Evolutionary conservation across 805 yeast genomes (phyloP).

Genomic region (Vanderwaltozyma polyspora): DNA sequence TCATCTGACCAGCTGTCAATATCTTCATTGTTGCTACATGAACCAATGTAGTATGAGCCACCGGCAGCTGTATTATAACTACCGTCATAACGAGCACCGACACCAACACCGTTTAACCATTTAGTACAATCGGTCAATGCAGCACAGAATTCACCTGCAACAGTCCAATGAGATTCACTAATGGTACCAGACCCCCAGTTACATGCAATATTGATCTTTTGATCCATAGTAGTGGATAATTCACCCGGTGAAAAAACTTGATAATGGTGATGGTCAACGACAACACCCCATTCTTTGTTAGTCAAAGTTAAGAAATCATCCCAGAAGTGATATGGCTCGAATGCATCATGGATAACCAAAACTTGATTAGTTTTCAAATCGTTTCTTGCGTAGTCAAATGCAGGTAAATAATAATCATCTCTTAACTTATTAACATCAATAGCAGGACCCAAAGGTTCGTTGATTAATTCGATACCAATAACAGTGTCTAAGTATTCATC

Average conservation of each 20-base stretch:
- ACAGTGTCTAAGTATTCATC: conserved; percentile 57
- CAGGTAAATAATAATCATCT: conserved; percentile 44
- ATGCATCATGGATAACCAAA: conserved; percentile 76
- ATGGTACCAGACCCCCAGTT: conserved; percentile 35
- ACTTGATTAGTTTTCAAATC: conserved; percentile 38
- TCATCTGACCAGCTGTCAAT: conserved; percentile 47
- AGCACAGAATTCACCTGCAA: conserved; percentile 84
- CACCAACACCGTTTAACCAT: conserved; percentile 80
- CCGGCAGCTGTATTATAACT: conserved; percentile 31
- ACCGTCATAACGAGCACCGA: conserved; percentile 76
- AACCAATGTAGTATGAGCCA: conserved; percentile 34
- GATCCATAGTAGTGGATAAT: conserved; percentile 45
- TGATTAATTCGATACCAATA: conserved; percentile 72
- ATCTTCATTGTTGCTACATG: conserved; percentile 46
- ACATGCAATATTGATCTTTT: conserved; percentile 49
- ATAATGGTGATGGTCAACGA: conserved; percentile 84
- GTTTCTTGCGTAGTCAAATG: conserved; percentile 53
- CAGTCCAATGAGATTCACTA: conserved; percentile 56
- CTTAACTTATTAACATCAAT: conserved; percentile 49
- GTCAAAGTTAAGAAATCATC: conserved; percentile 38
- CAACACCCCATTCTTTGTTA: conserved; percentile 48
- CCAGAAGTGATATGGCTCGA: conserved; percentile 52
- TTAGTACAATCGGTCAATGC: conserved; percentile 86
- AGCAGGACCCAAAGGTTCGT: conserved; percentile 78
- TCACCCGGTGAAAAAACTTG: conserved; percentile 67